Evolutionary conservation across 1,139 yeast species (phyloP).

Genomic region (Magnusiomyces tetraspermus): DNA sequence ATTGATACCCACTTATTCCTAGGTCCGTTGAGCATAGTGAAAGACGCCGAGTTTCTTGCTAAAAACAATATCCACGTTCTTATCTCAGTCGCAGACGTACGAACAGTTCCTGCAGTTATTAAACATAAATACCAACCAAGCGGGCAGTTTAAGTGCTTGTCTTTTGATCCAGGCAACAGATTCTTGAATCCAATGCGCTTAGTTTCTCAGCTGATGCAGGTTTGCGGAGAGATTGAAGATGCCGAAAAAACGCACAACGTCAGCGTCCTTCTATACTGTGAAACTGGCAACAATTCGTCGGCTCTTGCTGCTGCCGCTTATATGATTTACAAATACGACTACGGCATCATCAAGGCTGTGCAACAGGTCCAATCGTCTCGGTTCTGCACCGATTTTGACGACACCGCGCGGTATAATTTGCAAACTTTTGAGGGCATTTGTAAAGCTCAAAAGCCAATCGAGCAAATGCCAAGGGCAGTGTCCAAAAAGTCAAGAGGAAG

Average conservation of each 20-base stretch:
- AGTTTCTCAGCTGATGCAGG: constrained; percentile 18
- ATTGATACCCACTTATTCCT: constrained; percentile 26
- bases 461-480: neutral
- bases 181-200: constrained; percentile 15
- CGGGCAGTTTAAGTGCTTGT: constrained; percentile 11
- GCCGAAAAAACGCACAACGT: constrained; percentile 15
- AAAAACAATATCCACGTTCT: constrained; percentile 22
- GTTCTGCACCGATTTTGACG: constrained; percentile 25
- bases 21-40: constrained; percentile 27
- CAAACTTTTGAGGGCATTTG: constrained; percentile 22
- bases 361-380: constrained; percentile 27
- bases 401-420: constrained; percentile 21
- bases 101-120: constrained; percentile 9
- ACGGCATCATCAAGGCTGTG: constrained; percentile 22
- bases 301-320: constrained; percentile 29
- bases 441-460: constrained; percentile 12
- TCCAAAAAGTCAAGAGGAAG: neutral
- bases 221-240: constrained; percentile 15
- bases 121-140: constrained; percentile 14
- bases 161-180: constrained; percentile 18
- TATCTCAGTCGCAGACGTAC: constrained; percentile 16
- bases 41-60: constrained; percentile 21
- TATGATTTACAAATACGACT: constrained; percentile 18
- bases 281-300: constrained; percentile 29
- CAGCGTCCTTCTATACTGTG: constrained; percentile 25